phyloP scores from a whole-genome alignment of 129 eudicot species.

The Deinandra increscens region DNA sequence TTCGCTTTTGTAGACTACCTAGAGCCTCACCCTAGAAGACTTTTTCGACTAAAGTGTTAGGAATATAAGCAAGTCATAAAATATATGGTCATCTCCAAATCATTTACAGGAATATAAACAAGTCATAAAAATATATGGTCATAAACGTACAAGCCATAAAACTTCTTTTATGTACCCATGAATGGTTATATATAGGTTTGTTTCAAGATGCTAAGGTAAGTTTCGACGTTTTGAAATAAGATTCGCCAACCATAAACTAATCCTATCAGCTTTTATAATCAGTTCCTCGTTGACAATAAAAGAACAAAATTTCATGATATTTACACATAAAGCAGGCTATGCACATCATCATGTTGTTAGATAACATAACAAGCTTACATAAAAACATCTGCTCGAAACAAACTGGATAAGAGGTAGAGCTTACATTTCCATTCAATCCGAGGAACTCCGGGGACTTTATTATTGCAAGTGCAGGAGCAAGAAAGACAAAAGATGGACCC shows the following conservation, averaged over 20 bases:
- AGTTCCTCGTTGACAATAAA: not conserved
- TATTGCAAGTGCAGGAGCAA: constrained; percentile 93
- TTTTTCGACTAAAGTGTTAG: too few relatives aligned
- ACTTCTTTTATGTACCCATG: not conserved
- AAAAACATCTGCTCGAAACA: not conserved
- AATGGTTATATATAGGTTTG: not conserved
- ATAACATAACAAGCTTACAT: not conserved
- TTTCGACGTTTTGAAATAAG: not conserved
- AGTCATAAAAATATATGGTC: not conserved
- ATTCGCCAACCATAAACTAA: not conserved
- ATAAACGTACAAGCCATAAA: not conserved
- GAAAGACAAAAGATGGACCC: constrained; percentile 94
- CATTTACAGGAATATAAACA: not conserved
- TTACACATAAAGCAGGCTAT: not conserved
- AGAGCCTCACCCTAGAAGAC: constrained; percentile 17
- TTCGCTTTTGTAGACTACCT: constrained; percentile 10
- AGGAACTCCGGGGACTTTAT: constrained; percentile 87
- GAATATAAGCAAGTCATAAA: too few relatives aligned
- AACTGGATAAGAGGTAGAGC: constrained; percentile 18
- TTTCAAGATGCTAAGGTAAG: not conserved
- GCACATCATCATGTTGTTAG: not conserved
- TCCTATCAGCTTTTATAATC: not conserved
- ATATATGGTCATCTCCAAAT: constrained; percentile 9
- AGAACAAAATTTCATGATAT: not conserved
- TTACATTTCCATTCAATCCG: constrained; percentile 81